Base-by-base conservation (phyloP, 768 basidiomycete species). In the Phylloporus rhodoxanthus region DNA sequence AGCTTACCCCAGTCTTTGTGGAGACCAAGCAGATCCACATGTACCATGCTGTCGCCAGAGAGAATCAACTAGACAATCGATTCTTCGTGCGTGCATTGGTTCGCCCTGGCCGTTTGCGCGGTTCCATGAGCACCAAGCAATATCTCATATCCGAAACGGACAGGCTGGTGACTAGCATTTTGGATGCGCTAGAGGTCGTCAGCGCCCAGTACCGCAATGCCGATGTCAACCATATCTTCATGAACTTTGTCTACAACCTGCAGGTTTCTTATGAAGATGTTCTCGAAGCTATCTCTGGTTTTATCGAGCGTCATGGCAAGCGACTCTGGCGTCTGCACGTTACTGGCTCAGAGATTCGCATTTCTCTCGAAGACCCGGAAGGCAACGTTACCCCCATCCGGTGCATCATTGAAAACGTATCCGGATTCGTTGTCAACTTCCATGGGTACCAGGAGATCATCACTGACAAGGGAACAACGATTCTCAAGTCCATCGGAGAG, bases 121-220 rank as follows among this genome's bases (percentile, higher is more conserved):
- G 92, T 29, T 80, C 80, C 44, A 92, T 98, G 87, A 91, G 84
- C 68, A 92, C 84, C 45, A 88, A 91, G n/a, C 87, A 97, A 69
- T 99, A 98, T 72, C 86, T 99, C 63, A 89, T 99, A 57, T 96
- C 95, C 1, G 96, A 99, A 74, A 94, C 94, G 11, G 96, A 99
- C 63, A 88, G 96, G 40, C 82, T 98, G 11, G 89, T 98, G 54
- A 95, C 91, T 36, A 87, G 81, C 61, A 84, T 98, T 58, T 76
- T 99, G 54, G 96, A 99, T 68, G 88, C 94, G 2, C 79, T 98
- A 26, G 95, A 98, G 67, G 87, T 98, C 47, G 91, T 95, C 63
- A 85, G 81, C 58, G 90, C 89, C 8, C 80, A 91, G 60, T 78
- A 94, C 61, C 83, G 94, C 52, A 91, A 87, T 57, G 89, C 95